phyloP scores from a whole-genome alignment of 257 asterid genomes.

The Thymus quinquecostatus region DNA sequence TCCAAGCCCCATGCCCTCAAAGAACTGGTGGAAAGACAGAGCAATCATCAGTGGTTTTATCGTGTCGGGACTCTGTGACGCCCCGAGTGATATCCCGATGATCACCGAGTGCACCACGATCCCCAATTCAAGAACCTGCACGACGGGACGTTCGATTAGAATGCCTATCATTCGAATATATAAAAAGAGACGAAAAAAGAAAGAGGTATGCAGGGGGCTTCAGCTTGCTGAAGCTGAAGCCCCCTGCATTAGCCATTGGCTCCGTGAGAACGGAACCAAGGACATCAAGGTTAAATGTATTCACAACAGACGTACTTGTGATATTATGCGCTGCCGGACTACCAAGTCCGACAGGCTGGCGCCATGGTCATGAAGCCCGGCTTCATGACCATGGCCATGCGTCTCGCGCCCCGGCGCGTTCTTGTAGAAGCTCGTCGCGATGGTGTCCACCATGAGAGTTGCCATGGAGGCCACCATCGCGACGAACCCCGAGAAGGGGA shows the following conservation, averaged over 20 bases:
- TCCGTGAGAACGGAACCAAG: constrained; percentile 19
- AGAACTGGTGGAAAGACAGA: constrained; percentile 63
- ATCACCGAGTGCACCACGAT: constrained; percentile 63
- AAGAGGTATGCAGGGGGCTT: too few species aligned
- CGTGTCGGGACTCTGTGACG: constrained; percentile 44
- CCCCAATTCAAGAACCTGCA: constrained; percentile 67
- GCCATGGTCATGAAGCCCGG: background rate
- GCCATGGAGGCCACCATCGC: constrained; percentile 50
- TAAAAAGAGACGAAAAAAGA: constrained; percentile 29
- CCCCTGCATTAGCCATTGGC: too few species aligned
- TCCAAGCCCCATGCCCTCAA: constrained; percentile 76
- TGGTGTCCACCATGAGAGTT: constrained; percentile 47
- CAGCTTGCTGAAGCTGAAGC: too few species aligned
- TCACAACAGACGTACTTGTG: constrained; percentile 44
- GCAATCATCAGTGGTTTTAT: constrained; percentile 59
- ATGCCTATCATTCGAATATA: background rate
- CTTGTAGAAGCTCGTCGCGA: constrained; percentile 44
- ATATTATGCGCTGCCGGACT: constrained; percentile 58
- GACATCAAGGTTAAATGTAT: constrained; percentile 38
- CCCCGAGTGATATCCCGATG: constrained; percentile 64
- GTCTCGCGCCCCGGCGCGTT: constrained; percentile 15
- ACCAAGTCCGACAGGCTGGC: constrained; percentile 32
- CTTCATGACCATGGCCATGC: constrained; percentile 35
- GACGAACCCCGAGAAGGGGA: constrained; percentile 53
- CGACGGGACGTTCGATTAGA: background rate